Conservation (phyloP, 140 eudicot genomes). For the Oenanthe javanica region DNA sequence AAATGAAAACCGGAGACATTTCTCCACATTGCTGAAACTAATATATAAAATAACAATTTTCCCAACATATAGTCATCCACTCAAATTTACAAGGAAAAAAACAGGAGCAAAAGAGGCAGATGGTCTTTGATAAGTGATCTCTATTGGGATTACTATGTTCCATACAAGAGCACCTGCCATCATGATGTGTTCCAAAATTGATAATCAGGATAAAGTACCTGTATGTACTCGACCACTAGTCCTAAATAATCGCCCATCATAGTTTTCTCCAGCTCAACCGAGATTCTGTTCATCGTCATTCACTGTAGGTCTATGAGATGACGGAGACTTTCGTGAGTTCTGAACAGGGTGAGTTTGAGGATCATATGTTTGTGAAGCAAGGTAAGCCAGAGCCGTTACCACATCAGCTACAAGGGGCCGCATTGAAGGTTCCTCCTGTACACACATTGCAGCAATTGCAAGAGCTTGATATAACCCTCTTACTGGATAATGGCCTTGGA, state of each 20-base stretch:
- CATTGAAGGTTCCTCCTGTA: slow-evolving; percentile 48
- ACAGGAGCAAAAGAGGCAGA: neutral
- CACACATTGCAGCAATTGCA: slow-evolving; percentile 80
- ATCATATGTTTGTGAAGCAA: slow-evolving; percentile 54
- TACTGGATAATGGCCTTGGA: slow-evolving; percentile 63
- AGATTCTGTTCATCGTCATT: slow-evolving; percentile 15
- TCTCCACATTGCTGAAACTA: neutral
- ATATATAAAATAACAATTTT: neutral
- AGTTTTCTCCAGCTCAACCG: neutral
- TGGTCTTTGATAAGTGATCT: neutral
- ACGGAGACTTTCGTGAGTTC: slow-evolving; percentile 16
- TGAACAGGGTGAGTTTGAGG: slow-evolving; percentile 31
- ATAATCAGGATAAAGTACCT: slow-evolving; percentile 14
- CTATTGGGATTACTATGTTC: slow-evolving; percentile 7
- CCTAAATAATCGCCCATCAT: neutral
- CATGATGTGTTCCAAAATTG: slow-evolving; percentile 16
- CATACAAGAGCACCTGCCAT: slow-evolving; percentile 14
- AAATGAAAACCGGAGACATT: neutral
- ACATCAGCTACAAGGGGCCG: slow-evolving; percentile 64
- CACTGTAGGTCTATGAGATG: slow-evolving; percentile 18
- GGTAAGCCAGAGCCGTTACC: slow-evolving; percentile 54
- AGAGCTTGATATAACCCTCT: slow-evolving; percentile 69
- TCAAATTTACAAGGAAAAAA: slow-evolving; percentile 9
- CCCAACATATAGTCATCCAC: neutral
- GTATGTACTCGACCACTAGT: neutral